phyloP scores from a whole-genome alignment of 257 asterid species.

The Sherardia arvensis region DNA sequence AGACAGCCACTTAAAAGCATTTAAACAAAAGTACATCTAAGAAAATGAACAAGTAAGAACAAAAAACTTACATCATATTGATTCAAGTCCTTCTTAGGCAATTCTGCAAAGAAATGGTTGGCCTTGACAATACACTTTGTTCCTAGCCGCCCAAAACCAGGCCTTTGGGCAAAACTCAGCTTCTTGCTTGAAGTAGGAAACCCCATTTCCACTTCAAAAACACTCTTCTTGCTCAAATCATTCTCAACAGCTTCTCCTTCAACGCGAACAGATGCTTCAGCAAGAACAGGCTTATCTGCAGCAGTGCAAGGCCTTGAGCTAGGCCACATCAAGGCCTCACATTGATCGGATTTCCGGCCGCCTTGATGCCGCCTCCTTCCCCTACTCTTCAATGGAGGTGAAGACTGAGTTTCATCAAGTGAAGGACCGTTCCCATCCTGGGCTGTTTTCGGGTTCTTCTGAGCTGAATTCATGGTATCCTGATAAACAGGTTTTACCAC shows the following conservation, averaged over 20 bases:
- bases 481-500: slow-evolving; percentile 63
- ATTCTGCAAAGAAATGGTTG: slow-evolving; percentile 87
- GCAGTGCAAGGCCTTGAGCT: slow-evolving; percentile 86
- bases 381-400: slow-evolving; percentile 66
- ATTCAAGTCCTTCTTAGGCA: slow-evolving; percentile 89
- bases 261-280: slow-evolving; percentile 21
- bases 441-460: slow-evolving; percentile 35
- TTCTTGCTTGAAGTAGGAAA: slow-evolving; percentile 77
- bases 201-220: slow-evolving; percentile 24
- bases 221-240: slow-evolving; percentile 14
- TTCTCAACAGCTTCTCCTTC: slow-evolving; percentile 12
- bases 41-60: slow-evolving; percentile 13
- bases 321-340: slow-evolving; percentile 66
- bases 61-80: slow-evolving; percentile 82
- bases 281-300: slow-evolving; percentile 33
- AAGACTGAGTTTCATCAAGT: slow-evolving; percentile 44
- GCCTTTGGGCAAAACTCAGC: slow-evolving; percentile 66
- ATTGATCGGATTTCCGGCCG: slow-evolving; percentile 79
- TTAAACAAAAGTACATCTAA: slow-evolving; percentile 26
- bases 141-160: slow-evolving; percentile 90
- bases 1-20: slow-evolving; percentile 34
- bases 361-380: slow-evolving; percentile 82
- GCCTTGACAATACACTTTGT: slow-evolving; percentile 94
- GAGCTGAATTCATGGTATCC: slow-evolving; percentile 31
- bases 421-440: slow-evolving; percentile 66